A percentile compares a stretch with the other conserved stretches of the same genome.
Evolutionary conservation across 192 early-diverging fungal genomes (phyloP).

Genomic region (Dispira simplex): DNA sequence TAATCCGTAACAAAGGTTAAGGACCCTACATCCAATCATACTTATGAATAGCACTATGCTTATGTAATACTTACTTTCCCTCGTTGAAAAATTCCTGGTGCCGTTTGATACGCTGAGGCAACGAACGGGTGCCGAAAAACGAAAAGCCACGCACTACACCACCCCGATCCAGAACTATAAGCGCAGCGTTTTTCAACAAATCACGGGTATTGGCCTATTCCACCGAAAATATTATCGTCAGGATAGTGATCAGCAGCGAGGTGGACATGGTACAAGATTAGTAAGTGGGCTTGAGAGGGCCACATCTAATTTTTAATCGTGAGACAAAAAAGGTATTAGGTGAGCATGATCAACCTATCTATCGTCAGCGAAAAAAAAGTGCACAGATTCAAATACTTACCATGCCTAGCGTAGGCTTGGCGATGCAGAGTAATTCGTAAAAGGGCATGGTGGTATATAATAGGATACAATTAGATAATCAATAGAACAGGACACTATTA

Average conservation of each 20-base stretch:
- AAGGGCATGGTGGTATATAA: background rate
- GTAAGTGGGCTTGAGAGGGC: too few relatives aligned
- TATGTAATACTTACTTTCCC: conserved; percentile 35
- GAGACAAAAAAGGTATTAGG: too few relatives aligned
- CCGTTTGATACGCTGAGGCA: conserved; percentile 79
- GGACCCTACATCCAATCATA: too few relatives aligned
- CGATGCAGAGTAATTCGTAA: background rate
- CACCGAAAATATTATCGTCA: background rate
- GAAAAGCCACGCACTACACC: conserved; percentile 79
- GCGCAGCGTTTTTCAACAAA: conserved; percentile 58
- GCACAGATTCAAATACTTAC: too few relatives aligned
- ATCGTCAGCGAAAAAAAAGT: too few relatives aligned
- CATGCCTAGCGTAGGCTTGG: too few relatives aligned
- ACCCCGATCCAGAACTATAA: conserved; percentile 61
- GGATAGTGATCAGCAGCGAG: too few relatives aligned
- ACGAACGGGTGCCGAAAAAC: conserved; percentile 44
- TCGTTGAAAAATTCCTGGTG: conserved; percentile 65
- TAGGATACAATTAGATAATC: background rate
- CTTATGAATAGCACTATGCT: background rate
- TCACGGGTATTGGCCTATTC: conserved; percentile 44
- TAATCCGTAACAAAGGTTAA: too few relatives aligned
- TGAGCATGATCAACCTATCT: too few relatives aligned
- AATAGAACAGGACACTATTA: background rate
- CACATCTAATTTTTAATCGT: too few relatives aligned
- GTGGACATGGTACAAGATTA: too few relatives aligned